Evolutionary conservation across 1,139 yeast species (phyloP).

Genomic region (Wickerhamomyces sp.): DNA sequence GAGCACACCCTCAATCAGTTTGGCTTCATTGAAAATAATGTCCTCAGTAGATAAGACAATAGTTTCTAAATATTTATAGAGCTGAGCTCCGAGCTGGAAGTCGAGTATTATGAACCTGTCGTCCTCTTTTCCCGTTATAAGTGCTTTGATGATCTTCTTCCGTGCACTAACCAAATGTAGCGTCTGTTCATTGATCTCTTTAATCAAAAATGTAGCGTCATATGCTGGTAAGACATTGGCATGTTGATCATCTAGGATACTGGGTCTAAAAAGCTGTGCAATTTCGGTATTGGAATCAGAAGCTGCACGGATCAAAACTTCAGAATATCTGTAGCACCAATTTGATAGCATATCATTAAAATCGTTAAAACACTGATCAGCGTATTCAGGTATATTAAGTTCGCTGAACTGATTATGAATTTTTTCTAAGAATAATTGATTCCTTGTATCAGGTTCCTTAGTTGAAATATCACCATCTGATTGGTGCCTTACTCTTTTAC

Average conservation of each 20-base stretch:
- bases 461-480: slow-evolving; percentile 24
- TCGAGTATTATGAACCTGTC: slow-evolving; percentile 29
- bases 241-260: slow-evolving; percentile 18
- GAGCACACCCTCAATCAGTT: background rate
- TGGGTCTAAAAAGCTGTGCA: slow-evolving; percentile 25
- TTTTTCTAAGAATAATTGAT: slow-evolving; percentile 6
- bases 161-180: slow-evolving; percentile 36
- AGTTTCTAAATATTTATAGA: slow-evolving; percentile 10
- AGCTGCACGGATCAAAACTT: slow-evolving; percentile 26
- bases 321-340: slow-evolving; percentile 41
- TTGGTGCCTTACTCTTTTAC: slow-evolving; percentile 34
- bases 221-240: slow-evolving; percentile 9
- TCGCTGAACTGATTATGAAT: slow-evolving; percentile 9
- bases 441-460: slow-evolving; percentile 12
- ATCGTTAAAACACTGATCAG: slow-evolving; percentile 23
- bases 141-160: slow-evolving; percentile 35
- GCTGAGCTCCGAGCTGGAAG: slow-evolving; percentile 8
- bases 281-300: slow-evolving; percentile 15
- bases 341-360: slow-evolving; percentile 34
- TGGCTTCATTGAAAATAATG: slow-evolving; percentile 1
- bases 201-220: slow-evolving; percentile 9
- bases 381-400: background rate
- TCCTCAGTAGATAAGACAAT: slow-evolving; percentile 14
- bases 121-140: slow-evolving; percentile 28
- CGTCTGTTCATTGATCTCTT: slow-evolving; percentile 1